Conservation (phyloP, 164 flowering plant species). For the Aristolochia californica region DNA sequence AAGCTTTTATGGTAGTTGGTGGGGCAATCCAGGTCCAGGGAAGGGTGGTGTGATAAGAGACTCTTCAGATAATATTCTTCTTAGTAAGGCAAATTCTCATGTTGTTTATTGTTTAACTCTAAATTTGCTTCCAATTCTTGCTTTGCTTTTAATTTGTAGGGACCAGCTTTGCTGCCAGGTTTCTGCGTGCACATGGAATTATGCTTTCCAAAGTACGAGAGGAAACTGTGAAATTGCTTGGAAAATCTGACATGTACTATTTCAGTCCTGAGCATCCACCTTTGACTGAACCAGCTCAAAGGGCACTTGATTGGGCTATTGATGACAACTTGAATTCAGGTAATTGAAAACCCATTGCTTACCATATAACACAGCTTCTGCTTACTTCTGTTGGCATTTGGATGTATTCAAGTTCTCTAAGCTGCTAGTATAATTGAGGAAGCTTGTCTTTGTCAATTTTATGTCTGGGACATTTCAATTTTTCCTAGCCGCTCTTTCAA, state of each 20-base stretch:
- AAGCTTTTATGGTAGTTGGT: no score
- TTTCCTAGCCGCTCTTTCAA: no score
- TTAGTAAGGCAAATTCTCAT: no score
- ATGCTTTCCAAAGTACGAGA: constrained; percentile 58
- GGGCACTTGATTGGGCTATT: constrained; percentile 74
- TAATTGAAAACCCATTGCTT: constrained; percentile 4
- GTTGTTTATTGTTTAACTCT: no score
- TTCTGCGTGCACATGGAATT: constrained; percentile 55
- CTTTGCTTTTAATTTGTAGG: constrained; percentile 27
- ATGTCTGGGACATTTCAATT: no score
- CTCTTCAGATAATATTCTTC: no score
- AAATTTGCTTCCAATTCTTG: neutral
- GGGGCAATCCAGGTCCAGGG: no score
- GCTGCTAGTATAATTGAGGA: neutral
- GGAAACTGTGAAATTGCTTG: constrained; percentile 49
- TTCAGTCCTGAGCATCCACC: constrained; percentile 67
- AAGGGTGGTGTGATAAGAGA: no score
- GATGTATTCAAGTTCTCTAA: neutral
- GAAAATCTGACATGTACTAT: constrained; percentile 35
- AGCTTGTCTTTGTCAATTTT: no score
- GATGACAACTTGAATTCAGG: constrained; percentile 77
- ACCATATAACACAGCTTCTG: no score
- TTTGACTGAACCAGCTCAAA: constrained; percentile 69
- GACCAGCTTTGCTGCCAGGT: constrained; percentile 53
- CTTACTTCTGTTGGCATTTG: neutral